A percentile compares a stretch with the other conserved stretches of the same genome.
Evolutionary conservation across 1,284 basidiomycete genomes (phyloP).

Genomic region (Apiotrichum gracile): DNA sequence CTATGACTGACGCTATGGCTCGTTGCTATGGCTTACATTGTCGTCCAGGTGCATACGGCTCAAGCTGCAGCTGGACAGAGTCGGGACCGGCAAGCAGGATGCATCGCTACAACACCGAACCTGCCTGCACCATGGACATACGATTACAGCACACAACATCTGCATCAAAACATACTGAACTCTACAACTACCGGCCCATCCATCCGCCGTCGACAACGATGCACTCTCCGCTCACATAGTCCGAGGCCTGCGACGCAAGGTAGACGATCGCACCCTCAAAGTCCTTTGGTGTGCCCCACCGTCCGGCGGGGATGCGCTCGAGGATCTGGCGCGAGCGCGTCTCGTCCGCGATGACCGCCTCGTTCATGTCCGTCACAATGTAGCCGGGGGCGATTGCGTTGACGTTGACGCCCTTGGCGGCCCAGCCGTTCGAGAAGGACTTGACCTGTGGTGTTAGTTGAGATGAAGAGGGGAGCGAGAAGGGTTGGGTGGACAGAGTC

Average conservation of each 20-base stretch:
- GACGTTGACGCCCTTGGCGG: conserved; percentile 76
- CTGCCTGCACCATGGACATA: too few species aligned
- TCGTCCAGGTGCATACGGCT: too few species aligned
- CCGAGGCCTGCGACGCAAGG: conserved; percentile 74
- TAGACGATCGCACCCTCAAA: conserved; percentile 89
- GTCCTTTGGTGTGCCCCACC: conserved; percentile 83
- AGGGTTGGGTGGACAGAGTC: too few species aligned
- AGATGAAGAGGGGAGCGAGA: too few species aligned
- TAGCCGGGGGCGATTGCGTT: conserved; percentile 86
- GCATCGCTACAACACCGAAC: too few species aligned
- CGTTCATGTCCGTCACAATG: conserved; percentile 69
- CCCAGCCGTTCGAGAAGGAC: conserved; percentile 60
- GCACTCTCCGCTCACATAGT: conserved; percentile 83
- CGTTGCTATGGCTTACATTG: too few species aligned
- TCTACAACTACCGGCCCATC: conserved; percentile 34
- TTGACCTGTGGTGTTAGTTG: conserved; percentile 35
- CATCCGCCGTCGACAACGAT: conserved; percentile 48
- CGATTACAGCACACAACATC: too few species aligned
- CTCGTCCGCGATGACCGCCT: conserved; percentile 45
- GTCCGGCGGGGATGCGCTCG: conserved; percentile 82
- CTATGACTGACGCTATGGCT: too few species aligned
- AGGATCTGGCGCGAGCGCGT: conserved; percentile 70
- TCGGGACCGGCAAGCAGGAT: too few species aligned
- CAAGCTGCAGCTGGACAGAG: too few species aligned
- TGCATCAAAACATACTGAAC: background rate